A percentile compares a stretch with the other conserved stretches of the same genome.
Evolutionary conservation across 1,284 basidiomycete species (phyloP).

Genomic region (Hypsizygus ulmarius): DNA sequence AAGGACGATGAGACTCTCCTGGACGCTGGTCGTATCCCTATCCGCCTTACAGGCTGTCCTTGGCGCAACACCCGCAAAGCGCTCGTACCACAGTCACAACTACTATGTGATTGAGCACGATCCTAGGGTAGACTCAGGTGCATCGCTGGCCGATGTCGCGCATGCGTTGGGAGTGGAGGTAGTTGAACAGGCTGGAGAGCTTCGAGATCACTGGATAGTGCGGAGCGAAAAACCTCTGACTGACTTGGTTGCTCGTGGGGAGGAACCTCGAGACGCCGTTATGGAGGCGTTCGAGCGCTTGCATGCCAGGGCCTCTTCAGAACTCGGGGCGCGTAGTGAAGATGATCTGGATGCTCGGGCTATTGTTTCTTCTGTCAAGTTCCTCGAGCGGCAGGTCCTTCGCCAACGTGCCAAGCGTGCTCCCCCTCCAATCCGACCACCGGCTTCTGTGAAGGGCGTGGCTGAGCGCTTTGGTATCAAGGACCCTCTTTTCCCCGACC

Average conservation of each 20-base stretch:
- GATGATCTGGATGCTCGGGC: constrained; percentile 39
- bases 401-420: constrained; percentile 70
- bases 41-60: constrained; percentile 27
- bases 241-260: constrained; percentile 33
- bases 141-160: constrained; percentile 61
- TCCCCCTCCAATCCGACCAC: constrained; percentile 49
- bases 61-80: constrained; percentile 39
- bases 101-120: constrained; percentile 88
- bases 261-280: constrained; percentile 45
- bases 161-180: constrained; percentile 76
- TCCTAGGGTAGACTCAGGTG: constrained; percentile 41
- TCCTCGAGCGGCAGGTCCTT: constrained; percentile 56
- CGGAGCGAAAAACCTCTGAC: constrained; percentile 46
- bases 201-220: constrained; percentile 84
- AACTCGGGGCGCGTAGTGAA: constrained; percentile 38
- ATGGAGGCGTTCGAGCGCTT: constrained; percentile 51
- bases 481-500: constrained; percentile 84
- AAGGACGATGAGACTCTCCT: constrained; percentile 36
- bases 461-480: constrained; percentile 66
- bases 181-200: constrained; percentile 86
- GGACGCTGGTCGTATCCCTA: constrained; percentile 34
- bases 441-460: constrained; percentile 43
- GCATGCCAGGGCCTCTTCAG: constrained; percentile 35
- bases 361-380: constrained; percentile 52
- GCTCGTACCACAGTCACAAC: constrained; percentile 75